Conservation (phyloP, 2,329 filamentous ascomycete species). For the Thielaviopsis punctulata region DNA sequence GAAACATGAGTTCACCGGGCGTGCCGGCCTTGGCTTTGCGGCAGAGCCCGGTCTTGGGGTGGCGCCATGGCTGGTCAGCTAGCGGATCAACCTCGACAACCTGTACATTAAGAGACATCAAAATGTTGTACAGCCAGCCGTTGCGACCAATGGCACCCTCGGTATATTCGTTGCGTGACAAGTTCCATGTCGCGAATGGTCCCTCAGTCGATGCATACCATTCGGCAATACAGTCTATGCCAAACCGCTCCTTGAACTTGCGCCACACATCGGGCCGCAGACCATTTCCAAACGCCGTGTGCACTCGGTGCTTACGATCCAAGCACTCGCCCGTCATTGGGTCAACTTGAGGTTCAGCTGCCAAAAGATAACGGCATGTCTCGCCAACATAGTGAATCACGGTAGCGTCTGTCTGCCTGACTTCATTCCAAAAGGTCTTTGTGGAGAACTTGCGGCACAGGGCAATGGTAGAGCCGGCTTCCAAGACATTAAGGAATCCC, state of each 20-base stretch:
- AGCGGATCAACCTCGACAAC: conserved; percentile 57
- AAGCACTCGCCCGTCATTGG: conserved; percentile 46
- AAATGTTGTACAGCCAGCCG: conserved; percentile 40
- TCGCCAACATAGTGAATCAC: conserved; percentile 79
- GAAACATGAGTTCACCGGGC: conserved; percentile 59
- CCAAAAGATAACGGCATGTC: conserved; percentile 65
- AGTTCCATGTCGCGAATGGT: conserved; percentile 51
- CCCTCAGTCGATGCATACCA: conserved; percentile 72
- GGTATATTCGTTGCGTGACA: conserved; percentile 52
- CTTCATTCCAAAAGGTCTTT: conserved; percentile 59
- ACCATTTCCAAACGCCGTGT: conserved; percentile 67
- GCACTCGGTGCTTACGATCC: conserved; percentile 58
- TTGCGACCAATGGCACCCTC: conserved; percentile 64
- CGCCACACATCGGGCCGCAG: conserved; percentile 76
- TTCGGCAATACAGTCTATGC: conserved; percentile 54
- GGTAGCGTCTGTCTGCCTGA: conserved; percentile 52
- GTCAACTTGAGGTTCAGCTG: conserved; percentile 45
- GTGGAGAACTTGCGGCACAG: conserved; percentile 66
- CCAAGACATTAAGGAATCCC: conserved; percentile 44
- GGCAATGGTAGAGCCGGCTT: conserved; percentile 46
- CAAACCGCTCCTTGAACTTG: conserved; percentile 64
- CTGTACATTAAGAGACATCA: conserved; percentile 33
- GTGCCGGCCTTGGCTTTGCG: conserved; percentile 38
- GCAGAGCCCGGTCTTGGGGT: conserved; percentile 54
- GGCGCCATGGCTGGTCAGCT: conserved; percentile 49